phyloP scores from a whole-genome alignment of 73 alveolate genomes.

The Tetrahymena malaccensis region DNA sequence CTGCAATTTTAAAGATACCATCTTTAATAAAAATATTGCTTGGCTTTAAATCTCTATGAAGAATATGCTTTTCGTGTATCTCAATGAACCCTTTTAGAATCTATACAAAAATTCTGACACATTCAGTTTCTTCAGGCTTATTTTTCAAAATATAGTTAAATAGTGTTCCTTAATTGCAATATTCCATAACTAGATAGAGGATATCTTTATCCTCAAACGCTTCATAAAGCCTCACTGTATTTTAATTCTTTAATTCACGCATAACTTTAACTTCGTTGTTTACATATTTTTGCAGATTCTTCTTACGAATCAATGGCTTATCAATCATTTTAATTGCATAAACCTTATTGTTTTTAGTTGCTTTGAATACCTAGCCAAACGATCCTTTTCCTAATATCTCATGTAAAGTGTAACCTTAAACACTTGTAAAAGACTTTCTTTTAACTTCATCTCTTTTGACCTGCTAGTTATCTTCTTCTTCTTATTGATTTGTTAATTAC shows the following conservation, averaged over 20 bases:
- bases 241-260: background rate
- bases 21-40: background rate
- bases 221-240: background rate
- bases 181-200: background rate
- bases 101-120: background rate
- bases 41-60: background rate
- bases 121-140: background rate
- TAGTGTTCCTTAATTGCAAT: background rate
- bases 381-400: background rate
- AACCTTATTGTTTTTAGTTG: background rate
- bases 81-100: background rate
- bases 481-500: background rate
- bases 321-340: background rate
- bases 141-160: background rate
- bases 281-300: background rate
- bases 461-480: background rate
- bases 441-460: background rate
- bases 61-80: background rate
- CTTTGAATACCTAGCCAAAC: background rate
- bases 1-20: background rate
- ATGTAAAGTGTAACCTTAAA: background rate
- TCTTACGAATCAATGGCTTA: background rate
- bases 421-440: background rate
- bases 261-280: background rate
- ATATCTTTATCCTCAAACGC: background rate